These are phyloP conservation scores for Eucalyptus pauciflora DNA, from an alignment of 345 rosid species.

Conservation along the genomic window DNA sequence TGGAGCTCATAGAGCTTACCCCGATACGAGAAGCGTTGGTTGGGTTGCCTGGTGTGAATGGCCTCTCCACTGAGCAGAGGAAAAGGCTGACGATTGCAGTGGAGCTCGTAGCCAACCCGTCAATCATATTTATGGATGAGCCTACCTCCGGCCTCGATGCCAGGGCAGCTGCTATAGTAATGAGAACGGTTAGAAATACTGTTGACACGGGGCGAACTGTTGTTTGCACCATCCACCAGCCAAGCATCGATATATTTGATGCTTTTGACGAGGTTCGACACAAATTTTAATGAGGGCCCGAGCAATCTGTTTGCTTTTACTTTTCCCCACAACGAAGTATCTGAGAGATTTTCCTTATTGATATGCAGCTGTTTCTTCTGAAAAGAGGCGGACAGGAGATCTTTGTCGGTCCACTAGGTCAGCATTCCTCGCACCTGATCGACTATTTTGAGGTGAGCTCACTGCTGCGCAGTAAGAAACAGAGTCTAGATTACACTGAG, in stretches of 20 bases:
- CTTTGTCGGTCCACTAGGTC: conserved; percentile 54
- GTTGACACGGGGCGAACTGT: conserved; percentile 70
- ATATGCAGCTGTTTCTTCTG: conserved; percentile 25
- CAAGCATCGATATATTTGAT: conserved; percentile 63
- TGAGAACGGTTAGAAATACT: conserved; percentile 66
- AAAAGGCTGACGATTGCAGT: conserved; percentile 67
- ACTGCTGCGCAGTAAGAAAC: background rate
- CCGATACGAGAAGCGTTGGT: conserved; percentile 45
- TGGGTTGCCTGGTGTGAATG: conserved; percentile 52
- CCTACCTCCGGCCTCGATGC: conserved; percentile 77
- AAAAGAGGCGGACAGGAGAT: conserved; percentile 58
- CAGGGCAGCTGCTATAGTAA: conserved; percentile 66
- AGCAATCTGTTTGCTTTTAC: background rate
- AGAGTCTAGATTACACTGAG: background rate
- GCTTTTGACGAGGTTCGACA: conserved; percentile 55
- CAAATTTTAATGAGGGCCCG: background rate
- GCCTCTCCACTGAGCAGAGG: conserved; percentile 60
- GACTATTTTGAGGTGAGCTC: conserved; percentile 47
- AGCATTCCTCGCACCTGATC: conserved; percentile 34
- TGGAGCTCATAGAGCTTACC: conserved; percentile 62
- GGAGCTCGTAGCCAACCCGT: conserved; percentile 68
- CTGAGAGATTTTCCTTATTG: background rate
- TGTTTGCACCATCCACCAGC: conserved; percentile 73
- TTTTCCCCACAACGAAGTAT: background rate
- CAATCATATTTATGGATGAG: conserved; percentile 71